Evolutionary conservation across 192 early-diverging fungal genomes (phyloP).

Genomic region (Rhizophagus prolifer): DNA sequence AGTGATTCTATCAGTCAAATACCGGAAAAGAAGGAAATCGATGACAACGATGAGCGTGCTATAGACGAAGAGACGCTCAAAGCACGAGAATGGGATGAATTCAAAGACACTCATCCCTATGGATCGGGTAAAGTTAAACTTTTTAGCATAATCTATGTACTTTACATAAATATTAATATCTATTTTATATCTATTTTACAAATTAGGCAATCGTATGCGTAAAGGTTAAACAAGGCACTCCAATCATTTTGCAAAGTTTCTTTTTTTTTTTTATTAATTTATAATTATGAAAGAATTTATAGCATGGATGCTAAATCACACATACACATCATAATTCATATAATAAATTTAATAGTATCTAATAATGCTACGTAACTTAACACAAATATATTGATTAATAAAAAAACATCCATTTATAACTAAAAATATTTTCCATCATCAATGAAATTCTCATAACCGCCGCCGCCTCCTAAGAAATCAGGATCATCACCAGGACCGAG

Average conservation of each 20-base stretch:
- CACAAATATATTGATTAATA: neutral
- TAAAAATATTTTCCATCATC: conserved; percentile 22
- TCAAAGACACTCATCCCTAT: conserved; percentile 76
- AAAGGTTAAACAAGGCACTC: conserved; percentile 16
- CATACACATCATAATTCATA: too few relatives aligned
- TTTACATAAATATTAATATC: neutral
- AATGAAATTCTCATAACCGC: conserved; percentile 5
- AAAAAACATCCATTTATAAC: neutral
- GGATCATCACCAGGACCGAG: conserved; percentile 10
- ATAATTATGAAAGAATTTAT: too few relatives aligned
- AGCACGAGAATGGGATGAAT: conserved; percentile 86
- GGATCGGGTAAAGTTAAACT: conserved; percentile 62
- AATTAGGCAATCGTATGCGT: conserved; percentile 25
- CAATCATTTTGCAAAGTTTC: too few relatives aligned
- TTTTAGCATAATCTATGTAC: neutral
- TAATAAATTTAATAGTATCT: too few relatives aligned
- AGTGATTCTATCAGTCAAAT: conserved; percentile 46
- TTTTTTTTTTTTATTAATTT: too few relatives aligned
- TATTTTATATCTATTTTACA: neutral
- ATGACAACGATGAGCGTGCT: conserved; percentile 80
- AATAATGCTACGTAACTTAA: neutral
- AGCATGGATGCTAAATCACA: too few relatives aligned
- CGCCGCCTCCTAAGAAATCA: conserved; percentile 1
- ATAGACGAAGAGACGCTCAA: conserved; percentile 86
- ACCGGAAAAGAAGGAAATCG: conserved; percentile 70